phyloP scores from a whole-genome alignment of 2,329 filamentous ascomycete species.

The Calonectria hawksworthii region DNA sequence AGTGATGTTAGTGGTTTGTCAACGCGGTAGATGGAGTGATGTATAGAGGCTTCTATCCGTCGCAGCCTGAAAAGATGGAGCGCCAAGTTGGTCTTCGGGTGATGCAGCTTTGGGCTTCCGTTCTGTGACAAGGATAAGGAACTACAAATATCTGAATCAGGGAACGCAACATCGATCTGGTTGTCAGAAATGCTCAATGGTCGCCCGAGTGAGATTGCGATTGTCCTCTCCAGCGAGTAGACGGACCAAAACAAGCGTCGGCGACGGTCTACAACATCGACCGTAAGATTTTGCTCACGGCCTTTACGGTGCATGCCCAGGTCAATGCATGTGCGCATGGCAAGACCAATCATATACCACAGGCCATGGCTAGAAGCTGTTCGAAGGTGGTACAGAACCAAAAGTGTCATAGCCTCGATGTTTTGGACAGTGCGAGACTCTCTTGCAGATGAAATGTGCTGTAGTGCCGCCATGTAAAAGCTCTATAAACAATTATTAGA shows the following conservation, averaged over 20 bases:
- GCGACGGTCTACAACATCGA: background rate
- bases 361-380: background rate
- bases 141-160: background rate
- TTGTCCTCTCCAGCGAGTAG: background rate
- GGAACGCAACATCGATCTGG: background rate
- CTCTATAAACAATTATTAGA: background rate
- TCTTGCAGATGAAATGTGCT: background rate
- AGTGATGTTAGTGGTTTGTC: background rate
- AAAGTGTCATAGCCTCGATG: slow-evolving; percentile 2
- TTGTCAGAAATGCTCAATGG: slow-evolving; percentile 1
- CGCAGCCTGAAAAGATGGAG: background rate
- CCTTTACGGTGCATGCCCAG: slow-evolving; percentile 2
- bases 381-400: background rate
- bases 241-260: slow-evolving; percentile 8
- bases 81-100: background rate
- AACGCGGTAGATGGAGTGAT: background rate
- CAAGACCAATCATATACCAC: slow-evolving; percentile 6
- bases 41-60: background rate
- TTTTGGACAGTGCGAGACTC: background rate
- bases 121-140: background rate
- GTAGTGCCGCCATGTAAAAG: background rate
- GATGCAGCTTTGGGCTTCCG: background rate
- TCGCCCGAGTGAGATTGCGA: background rate
- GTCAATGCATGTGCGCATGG: background rate
- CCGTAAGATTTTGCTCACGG: background rate